Evolutionary conservation across 352 stramenopile genomes (phyloP), one percentile per base, ranked within the genome.

Genomic region (Globisporangium viniferum): DNA sequence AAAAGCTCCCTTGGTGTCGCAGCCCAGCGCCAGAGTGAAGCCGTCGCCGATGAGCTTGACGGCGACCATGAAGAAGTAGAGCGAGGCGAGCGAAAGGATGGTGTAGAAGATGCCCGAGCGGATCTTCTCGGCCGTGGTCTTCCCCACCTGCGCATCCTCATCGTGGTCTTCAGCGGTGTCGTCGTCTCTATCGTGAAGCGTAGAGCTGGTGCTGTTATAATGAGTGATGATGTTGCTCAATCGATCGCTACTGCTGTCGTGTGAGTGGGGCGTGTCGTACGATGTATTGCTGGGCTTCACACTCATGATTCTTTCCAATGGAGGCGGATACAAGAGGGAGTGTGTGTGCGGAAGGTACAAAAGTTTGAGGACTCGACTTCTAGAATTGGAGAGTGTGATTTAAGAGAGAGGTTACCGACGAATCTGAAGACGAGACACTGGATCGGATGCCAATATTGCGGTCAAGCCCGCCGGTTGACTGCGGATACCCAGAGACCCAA

Each of bases 51-150:
- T 86, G 41, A 95, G 69, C 62, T 91, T 86, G 70, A 97, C 75
- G 8, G 79, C 81, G 22, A 95, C 77, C 69, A 94, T 82, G 73
- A 97, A 95, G 58, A 90, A 91, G 70, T 92, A 97, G 12, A 94
- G 75, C 15, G 76, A 78, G 24, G 79, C 62, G 20, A 93, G 65
- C 10, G 88, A 75, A 18, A 76, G 60, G 9, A 66, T 53, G 64
- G 29, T 33, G 29, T 68, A 72, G 39, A 74, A 39, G 57, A 74
- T 58, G 57, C 77, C 79, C 64, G 66, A 78, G 1, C 66, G 24
- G 31, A 86, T 72, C 59, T 82, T 82, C 58, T 77, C 56, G 3
- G 54, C 54, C 36, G 70, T 62, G 0, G 74, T 49, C 61, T 69
- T 76, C 54, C 73, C 73, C 2, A 55, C 67, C 64, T 77, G 77